Percentiles rank a stretch among this genome's conserved stretches.
phyloP scores from a whole-genome alignment of 768 basidiomycete species.

The Strobilomyces dryophilus region DNA sequence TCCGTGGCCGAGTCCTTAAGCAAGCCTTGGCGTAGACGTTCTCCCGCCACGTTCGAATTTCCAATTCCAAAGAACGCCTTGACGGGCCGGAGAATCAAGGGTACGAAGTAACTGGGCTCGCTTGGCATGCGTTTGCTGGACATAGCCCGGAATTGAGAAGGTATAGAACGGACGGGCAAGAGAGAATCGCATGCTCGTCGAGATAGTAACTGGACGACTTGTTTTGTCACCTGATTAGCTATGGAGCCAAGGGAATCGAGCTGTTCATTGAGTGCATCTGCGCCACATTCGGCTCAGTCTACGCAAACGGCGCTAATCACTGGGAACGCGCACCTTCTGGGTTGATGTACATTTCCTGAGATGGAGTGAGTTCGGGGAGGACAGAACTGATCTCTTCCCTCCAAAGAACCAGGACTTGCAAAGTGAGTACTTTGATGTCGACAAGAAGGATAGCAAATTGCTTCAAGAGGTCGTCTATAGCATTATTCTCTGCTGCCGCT shows the following conservation, averaged over 20 bases:
- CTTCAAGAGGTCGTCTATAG: constrained; percentile 62
- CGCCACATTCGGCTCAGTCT: neutral
- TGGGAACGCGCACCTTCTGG: constrained; percentile 47
- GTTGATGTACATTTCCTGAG: constrained; percentile 30
- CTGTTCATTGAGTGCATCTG: constrained; percentile 55
- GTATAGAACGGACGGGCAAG: constrained; percentile 80
- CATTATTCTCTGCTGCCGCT: constrained; percentile 47
- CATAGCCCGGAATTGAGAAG: constrained; percentile 87
- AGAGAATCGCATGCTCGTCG: constrained; percentile 84
- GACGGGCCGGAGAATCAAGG: constrained; percentile 75
- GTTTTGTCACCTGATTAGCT: constrained; percentile 55
- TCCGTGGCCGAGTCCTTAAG: constrained; percentile 49
- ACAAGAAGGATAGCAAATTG: constrained; percentile 64
- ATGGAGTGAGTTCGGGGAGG: constrained; percentile 44
- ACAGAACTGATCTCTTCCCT: constrained; percentile 58
- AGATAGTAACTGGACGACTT: constrained; percentile 67
- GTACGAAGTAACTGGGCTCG: constrained; percentile 85
- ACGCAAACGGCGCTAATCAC: neutral
- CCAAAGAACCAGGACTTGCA: constrained; percentile 59
- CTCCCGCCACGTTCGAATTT: constrained; percentile 55
- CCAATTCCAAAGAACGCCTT: constrained; percentile 67
- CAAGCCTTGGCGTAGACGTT: constrained; percentile 51
- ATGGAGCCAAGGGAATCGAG: constrained; percentile 47
- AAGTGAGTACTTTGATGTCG: constrained; percentile 60
- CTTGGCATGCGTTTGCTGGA: constrained; percentile 65